Evolutionary conservation across 2,329 filamentous ascomycete species (phyloP), one percentile per base, ranked within the genome.

Genomic region (Berkeleyomyces rouxiae): DNA sequence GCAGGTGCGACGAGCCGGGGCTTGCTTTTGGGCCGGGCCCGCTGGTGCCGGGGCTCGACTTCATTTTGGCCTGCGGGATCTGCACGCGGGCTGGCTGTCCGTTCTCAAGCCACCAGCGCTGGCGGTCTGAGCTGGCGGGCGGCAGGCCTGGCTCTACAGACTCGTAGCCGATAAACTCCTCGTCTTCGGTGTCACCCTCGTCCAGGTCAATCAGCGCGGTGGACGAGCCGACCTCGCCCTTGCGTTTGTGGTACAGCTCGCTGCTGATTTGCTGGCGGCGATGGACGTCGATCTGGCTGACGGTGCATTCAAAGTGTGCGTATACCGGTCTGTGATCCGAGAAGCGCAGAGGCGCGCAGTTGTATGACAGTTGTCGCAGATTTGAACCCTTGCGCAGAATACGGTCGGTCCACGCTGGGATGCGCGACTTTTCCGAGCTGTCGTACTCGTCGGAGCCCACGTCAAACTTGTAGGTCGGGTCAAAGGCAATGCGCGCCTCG

Each of bases 241-340:
- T 82, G 61, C 86, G 82, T 55, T 85, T 82, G 31, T 80, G 77
- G 70, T 97, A 96, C 9, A 97, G 77, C 61, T 86, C 79, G 40
- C 81, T 81, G 69, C 86, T 88, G 57, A 97, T 83, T 3, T 76
- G 74, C 65, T 91, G 85, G 67, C 88, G 90, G 61, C 79, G 76
- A 33, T 73, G 74, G 70, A 96, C 88, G 67, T 99, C 82, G 9
- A 97, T 77, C 53, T 93, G 84, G 67, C 79, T 91, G 61, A 97
- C 86, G 0, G 79, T 82, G 72, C 91, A 95, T 67, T 90, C 82
- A 70, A 99, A 99, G 0, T 84, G 83, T 10, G 90, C 91, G 73
- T 89, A 96, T 0, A 99, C 92, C 1, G 93, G 93, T n/a, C 91
- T 82, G 72, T 99, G 93, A 70, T 99, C 93, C 0, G 93, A 99